Evolutionary conservation across 2,329 filamentous ascomycete species (phyloP).

Genomic region (Pseudogymnoascus sp.): DNA sequence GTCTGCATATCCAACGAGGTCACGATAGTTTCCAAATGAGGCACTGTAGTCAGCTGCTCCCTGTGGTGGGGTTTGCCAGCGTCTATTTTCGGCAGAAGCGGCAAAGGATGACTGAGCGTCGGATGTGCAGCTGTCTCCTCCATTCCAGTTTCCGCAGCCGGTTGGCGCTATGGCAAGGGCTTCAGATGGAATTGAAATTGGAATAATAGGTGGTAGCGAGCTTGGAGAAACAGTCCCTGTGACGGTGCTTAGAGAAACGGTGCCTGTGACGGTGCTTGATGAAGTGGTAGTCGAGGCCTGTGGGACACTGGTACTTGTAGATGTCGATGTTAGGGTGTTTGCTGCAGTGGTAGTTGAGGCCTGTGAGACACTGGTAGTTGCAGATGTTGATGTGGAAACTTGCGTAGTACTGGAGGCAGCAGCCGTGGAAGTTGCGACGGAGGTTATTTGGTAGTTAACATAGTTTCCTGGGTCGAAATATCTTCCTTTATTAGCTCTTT

Average conservation of each 20-base stretch:
- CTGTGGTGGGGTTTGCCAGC: constrained; percentile 25
- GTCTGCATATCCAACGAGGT: constrained; percentile 25
- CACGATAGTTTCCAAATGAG: constrained; percentile 22
- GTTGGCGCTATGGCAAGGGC: constrained; percentile 18
- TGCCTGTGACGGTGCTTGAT: background rate
- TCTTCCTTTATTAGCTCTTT: background rate
- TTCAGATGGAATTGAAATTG: constrained; percentile 20
- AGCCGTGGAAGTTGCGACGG: constrained; percentile 10
- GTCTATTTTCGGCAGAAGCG: constrained; percentile 21
- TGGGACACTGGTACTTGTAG: background rate
- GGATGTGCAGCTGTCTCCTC: constrained; percentile 20
- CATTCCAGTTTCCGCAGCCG: constrained; percentile 25
- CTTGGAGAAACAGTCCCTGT: constrained; percentile 13
- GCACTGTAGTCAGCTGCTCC: constrained; percentile 18
- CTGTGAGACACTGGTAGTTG: background rate
- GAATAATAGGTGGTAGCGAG: constrained; percentile 19
- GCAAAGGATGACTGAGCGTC: constrained; percentile 18
- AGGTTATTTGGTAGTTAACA: constrained; percentile 19
- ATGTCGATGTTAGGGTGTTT: no score
- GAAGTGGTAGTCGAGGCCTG: background rate
- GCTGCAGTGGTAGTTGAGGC: constrained; percentile 6
- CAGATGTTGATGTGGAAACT: background rate
- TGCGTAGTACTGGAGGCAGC: background rate
- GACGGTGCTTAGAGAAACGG: background rate
- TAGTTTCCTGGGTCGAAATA: constrained; percentile 24